Percentiles rank a stretch among this genome's conserved stretches.
These are phyloP conservation scores for Ogataea polymorpha DNA, from an alignment of 805 yeast species.

Conservation along the genomic window DNA sequence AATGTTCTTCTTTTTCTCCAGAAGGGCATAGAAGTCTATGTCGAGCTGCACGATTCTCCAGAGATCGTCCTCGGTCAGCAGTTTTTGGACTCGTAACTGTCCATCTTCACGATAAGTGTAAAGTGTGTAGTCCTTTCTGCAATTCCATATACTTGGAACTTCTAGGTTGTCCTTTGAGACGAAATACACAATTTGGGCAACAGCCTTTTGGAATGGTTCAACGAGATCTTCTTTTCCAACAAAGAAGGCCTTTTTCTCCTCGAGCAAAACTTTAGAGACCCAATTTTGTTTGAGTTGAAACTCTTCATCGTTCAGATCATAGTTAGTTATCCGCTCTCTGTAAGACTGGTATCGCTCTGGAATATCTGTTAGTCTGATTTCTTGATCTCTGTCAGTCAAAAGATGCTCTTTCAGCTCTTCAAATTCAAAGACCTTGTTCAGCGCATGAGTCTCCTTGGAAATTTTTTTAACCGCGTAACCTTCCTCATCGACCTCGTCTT, in stretches of 20 bases:
- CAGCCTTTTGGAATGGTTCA: constrained; percentile 63
- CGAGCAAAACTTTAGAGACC: constrained; percentile 64
- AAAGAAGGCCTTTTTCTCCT: constrained; percentile 50
- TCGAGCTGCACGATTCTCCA: constrained; percentile 90
- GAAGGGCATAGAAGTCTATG: constrained; percentile 80
- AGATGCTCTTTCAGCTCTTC: constrained; percentile 87
- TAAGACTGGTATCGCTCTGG: constrained; percentile 90
- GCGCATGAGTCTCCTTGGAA: constrained; percentile 43
- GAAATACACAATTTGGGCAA: constrained; percentile 67
- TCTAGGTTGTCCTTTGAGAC: constrained; percentile 77
- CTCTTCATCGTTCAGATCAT: constrained; percentile 68
- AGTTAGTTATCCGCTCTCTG: constrained; percentile 63
- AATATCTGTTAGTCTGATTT: constrained; percentile 77
- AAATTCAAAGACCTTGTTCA: constrained; percentile 91
- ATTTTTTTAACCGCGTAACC: constrained; percentile 32
- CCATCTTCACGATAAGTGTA: constrained; percentile 43
- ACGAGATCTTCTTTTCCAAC: constrained; percentile 32
- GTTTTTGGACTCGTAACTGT: constrained; percentile 46
- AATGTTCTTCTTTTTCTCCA: constrained; percentile 64
- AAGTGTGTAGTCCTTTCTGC: constrained; percentile 84
- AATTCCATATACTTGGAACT: constrained; percentile 94
- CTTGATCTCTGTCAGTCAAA: constrained; percentile 89
- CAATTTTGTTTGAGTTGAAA: constrained; percentile 72
- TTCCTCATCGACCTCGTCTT: constrained; percentile 39
- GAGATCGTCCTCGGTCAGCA: constrained; percentile 76